Percentiles rank a stretch among this genome's conserved stretches.
Evolutionary conservation across 2,329 filamentous ascomycete genomes (phyloP).

Genomic region (Pezicula radicicola): DNA sequence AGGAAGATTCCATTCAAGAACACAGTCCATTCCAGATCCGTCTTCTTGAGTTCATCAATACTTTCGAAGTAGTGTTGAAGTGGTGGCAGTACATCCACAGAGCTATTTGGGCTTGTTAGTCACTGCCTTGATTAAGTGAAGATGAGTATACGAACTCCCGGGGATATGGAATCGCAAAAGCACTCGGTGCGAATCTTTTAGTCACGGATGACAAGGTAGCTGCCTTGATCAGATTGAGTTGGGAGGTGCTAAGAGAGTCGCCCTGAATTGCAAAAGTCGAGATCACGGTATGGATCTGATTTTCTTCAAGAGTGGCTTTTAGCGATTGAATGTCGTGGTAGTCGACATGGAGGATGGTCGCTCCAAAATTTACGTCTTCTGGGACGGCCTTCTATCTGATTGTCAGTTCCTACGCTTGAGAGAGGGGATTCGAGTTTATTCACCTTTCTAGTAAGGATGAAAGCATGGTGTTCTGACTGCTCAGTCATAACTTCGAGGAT

Average conservation of each 20-base stretch:
- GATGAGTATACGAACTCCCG: not conserved
- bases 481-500: too few relatives aligned
- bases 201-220: slow-evolving; percentile 8
- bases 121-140: too few relatives aligned
- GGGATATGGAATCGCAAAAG: slow-evolving; percentile 6
- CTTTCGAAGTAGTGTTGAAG: not conserved
- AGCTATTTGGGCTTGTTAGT: not conserved
- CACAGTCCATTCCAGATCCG: slow-evolving; percentile 13
- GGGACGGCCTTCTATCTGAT: too few relatives aligned
- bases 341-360: not conserved
- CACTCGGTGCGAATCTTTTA: slow-evolving; percentile 17
- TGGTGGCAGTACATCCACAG: not conserved
- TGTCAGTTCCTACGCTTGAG: too few relatives aligned
- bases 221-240: slow-evolving; percentile 18
- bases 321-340: not conserved
- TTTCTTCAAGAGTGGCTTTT: not conserved
- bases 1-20: slow-evolving; percentile 13
- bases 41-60: not conserved
- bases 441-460: too few relatives aligned
- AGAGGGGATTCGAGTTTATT: too few relatives aligned
- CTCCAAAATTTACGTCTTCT: not conserved
- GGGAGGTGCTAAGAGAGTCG: not conserved
- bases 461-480: too few relatives aligned
- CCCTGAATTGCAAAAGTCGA: slow-evolving; percentile 7
- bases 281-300: slow-evolving; percentile 18